phyloP scores from a whole-genome alignment of 1,284 basidiomycete genomes.

The Ganoderma sinense region DNA sequence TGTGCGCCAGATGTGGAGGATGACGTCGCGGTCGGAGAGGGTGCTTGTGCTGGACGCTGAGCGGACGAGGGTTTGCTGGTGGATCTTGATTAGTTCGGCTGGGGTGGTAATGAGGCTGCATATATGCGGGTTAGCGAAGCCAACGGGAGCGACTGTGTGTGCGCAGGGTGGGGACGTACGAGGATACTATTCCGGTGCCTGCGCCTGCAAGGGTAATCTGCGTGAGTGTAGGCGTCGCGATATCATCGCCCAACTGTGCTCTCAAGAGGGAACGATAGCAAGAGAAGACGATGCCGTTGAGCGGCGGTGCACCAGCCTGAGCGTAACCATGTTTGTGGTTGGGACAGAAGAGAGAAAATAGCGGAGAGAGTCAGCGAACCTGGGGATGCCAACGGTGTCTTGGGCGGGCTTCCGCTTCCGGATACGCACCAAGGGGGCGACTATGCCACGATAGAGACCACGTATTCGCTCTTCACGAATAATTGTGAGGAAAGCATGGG shows the following conservation, averaged over 20 bases:
- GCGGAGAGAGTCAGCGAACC: conserved; percentile 4
- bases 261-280: conserved; percentile 77
- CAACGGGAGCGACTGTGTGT: not conserved
- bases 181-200: conserved; percentile 77
- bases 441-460: conserved; percentile 77
- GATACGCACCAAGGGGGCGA: conserved; percentile 69
- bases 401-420: not conserved
- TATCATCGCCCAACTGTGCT: conserved; percentile 54
- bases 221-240: conserved; percentile 61
- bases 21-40: conserved; percentile 50
- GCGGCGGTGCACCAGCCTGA: conserved; percentile 71
- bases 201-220: conserved; percentile 82
- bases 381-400: not conserved
- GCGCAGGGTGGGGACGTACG: conserved; percentile 55
- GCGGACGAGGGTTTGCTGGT: conserved; percentile 60
- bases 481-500: conserved; percentile 70
- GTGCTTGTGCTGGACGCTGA: conserved; percentile 6
- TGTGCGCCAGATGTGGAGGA: conserved; percentile 58
- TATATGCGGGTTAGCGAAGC: conserved; percentile 7
- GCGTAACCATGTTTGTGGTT: conserved; percentile 2
- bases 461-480: conserved; percentile 68
- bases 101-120: conserved; percentile 79
- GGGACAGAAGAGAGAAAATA: not conserved
- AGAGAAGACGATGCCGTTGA: conserved; percentile 81
- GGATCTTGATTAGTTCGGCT: conserved; percentile 87